Base-by-base conservation (phyloP, 306 rosid species). In the peach (Prunus persica) region DNA sequence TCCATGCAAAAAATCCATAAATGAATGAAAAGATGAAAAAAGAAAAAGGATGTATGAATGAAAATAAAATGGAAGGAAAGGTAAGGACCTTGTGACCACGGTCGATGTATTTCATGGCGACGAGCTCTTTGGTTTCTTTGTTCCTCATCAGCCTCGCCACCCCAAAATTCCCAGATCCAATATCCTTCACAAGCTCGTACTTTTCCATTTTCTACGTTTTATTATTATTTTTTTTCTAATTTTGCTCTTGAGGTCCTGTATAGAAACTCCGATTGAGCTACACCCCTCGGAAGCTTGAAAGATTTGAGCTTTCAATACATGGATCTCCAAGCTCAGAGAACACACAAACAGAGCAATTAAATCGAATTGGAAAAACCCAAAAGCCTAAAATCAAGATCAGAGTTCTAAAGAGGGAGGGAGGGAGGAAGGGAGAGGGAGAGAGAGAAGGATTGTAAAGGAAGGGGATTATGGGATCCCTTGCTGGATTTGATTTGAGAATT, bases 101-200 rank as follows among this genome's bases (percentile, higher is more conserved):
- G 75, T 89, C 90, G 79, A 91, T 91, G 86, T 75, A 91, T 82
- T 91, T 91, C 93, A 91, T 91, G 82, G 96, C 96, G 71, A 89
- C 93, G 34, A 89, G 96, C 80, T 91, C 89, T 58, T 91, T 91
- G 78, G 90, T 91, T 38, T 84, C 85, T 76, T 76, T 91, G 88
- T 91, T 73, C 15, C 91, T 87, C 93, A 89, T 84, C 30, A 91
- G 96, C 82, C 96, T 86, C 0, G 96, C 96, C 76, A 91, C 93
- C 5, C 96, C 96, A n/a, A 91, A 89, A 78, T 91, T 91, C 62
- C 96, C 96, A 76, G 93, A 89, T 81, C 96, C 96, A 84, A 91
- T 91, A 52, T 91, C 96, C 87, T 91, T 91, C 55, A 91, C 88
- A 19, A 89, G 84, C 86, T 91, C 96, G 86, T 89, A 91, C 74